phyloP scores from a whole-genome alignment of 2,329 filamentous ascomycete species.

The Microascus cirrosus region DNA sequence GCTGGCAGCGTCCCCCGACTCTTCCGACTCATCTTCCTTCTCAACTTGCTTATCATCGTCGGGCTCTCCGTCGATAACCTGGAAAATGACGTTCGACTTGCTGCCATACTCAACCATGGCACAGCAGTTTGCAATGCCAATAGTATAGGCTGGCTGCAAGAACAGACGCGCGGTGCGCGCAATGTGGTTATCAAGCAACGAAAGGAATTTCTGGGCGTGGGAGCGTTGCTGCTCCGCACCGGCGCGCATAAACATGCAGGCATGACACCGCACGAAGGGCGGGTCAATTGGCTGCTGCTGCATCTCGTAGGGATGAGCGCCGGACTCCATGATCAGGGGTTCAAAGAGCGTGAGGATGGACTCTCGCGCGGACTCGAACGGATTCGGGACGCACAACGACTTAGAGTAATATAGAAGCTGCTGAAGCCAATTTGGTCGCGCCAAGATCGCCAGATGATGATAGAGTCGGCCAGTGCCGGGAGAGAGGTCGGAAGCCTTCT shows the following conservation, averaged over 20 bases:
- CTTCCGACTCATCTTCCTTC: not conserved
- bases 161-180: conserved; percentile 35
- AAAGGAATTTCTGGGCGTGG: conserved; percentile 36
- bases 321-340: conserved; percentile 34
- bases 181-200: conserved; percentile 46
- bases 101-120: conserved; percentile 1
- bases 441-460: conserved; percentile 76
- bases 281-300: conserved; percentile 31
- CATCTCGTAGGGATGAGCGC: conserved; percentile 20
- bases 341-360: conserved; percentile 61
- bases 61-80: not conserved
- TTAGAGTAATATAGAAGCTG: conserved; percentile 66
- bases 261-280: conserved; percentile 53
- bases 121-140: conserved; percentile 17
- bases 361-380: conserved; percentile 57
- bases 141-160: conserved; percentile 41
- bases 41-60: not conserved
- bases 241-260: conserved; percentile 47
- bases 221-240: conserved; percentile 31
- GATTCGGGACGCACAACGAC: conserved; percentile 54
- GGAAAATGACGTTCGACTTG: not conserved
- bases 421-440: conserved; percentile 55
- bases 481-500: conserved; percentile 64
- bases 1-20: not conserved
- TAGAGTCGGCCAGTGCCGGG: conserved; percentile 71